Evolutionary conservation across 805 yeast species (phyloP).

Genomic region (Scheffersomyces stipitis): DNA sequence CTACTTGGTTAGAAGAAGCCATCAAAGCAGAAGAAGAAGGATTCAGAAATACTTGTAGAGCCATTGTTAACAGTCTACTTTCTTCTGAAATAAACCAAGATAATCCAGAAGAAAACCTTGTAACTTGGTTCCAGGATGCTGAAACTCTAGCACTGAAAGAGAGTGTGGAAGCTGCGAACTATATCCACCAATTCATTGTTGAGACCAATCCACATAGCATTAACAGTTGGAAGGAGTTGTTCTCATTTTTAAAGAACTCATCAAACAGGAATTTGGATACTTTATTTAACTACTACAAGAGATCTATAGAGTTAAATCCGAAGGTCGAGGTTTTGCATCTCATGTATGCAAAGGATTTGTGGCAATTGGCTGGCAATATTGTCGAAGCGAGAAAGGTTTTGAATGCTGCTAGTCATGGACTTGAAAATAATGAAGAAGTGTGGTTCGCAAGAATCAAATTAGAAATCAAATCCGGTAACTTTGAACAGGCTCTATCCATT

Average conservation of each 20-base stretch:
- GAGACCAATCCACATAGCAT: conserved; percentile 46
- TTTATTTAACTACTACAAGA: conserved; percentile 44
- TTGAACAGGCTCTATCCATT: conserved; percentile 39
- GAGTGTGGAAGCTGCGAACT: conserved; percentile 40
- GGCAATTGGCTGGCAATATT: conserved; percentile 49
- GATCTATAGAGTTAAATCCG: conserved; percentile 53
- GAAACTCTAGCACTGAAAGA: conserved; percentile 10
- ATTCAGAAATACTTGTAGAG: conserved; percentile 47
- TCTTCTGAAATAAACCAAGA: conserved; percentile 19
- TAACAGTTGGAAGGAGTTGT: conserved; percentile 50
- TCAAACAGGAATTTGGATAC: conserved; percentile 7
- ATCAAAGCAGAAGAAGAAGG: conserved; percentile 49
- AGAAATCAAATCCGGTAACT: conserved; percentile 46
- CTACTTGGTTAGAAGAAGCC: conserved; percentile 60
- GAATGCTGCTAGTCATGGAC: conserved; percentile 40
- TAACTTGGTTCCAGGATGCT: conserved; percentile 30
- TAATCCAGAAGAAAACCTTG: conserved; percentile 13
- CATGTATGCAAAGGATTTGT: conserved; percentile 71
- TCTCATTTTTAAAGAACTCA: conserved; percentile 28
- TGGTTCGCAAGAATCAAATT: conserved; percentile 76
- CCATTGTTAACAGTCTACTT: conserved; percentile 49
- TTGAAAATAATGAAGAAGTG: conserved; percentile 51
- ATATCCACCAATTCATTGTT: conserved; percentile 48
- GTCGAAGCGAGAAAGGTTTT: conserved; percentile 56
- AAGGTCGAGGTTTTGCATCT: conserved; percentile 52